Evolutionary conservation across 1,284 basidiomycete genomes (phyloP), one percentile per base, ranked within the genome.

Genomic region (Naganishia albida): DNA sequence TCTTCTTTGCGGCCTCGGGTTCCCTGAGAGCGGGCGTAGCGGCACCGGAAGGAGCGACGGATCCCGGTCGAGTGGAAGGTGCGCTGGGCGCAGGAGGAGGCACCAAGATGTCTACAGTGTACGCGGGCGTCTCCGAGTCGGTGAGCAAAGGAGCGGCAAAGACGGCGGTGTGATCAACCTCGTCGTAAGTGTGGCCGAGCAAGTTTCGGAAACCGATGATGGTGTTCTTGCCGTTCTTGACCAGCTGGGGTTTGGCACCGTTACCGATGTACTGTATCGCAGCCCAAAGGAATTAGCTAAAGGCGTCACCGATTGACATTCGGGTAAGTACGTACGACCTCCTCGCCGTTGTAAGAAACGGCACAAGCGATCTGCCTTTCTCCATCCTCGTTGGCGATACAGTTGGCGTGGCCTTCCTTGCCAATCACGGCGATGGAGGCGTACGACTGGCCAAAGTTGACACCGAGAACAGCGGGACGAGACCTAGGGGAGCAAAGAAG

Each of bases 311-410:
- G 25, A 25, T 1, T 8, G 42, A 12, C 44, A 38, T 34, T 30
- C 25, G 51, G 46, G 34, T n/a, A n/a, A n/a, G 12, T 7, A 82
- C 87, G 73, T 73, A 91, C 92, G 74, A 88, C 86, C 79, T 97
- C 89, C 77, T 92, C 89, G 26, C 91, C 93, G 68, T 88, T 87
- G 80, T 95, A 99, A 0, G 94, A 87, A 68, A 99, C 84, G 46
- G 93, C 92, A 74, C 91, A 94, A 0, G 93, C 93, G 74, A 99
- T 96, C 81, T 99, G 96, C 46, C 95, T 88, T 78, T 98, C 95
- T 54, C 95, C 95, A 75, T 98, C 95, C 78, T 99, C 94, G 79
- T 98, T 98, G 26, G 95, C 95, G 70, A 99, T 98, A 76, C 91
- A 94, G 75, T 91, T 90, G 39, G 93, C 87, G 49, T 88, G 82